Evolutionary conservation across 164 flowering plant genomes (phyloP), one percentile per base, ranked within the genome.

Genomic region (Stephania cephalantha): DNA sequence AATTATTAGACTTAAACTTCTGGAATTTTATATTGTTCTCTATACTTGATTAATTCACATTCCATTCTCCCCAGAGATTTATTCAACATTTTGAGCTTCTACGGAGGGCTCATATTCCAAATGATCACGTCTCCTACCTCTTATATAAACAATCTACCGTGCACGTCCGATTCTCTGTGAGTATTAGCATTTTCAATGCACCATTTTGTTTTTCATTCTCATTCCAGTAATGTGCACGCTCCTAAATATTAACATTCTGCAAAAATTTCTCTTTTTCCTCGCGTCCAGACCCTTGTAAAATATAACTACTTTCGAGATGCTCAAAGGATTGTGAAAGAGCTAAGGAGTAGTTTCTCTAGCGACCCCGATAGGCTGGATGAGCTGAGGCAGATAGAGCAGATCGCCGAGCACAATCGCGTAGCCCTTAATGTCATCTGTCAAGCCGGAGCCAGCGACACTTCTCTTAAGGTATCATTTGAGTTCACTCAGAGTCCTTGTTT

Each of bases 11-110:
- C 30, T 46, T 30, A 12, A 53, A 71, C 53, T 29, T 53, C 35
- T 30, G 17, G 17, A 52, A 35, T 35, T 35, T 35, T 35, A 35
- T 35, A 35, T 35, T 35, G 42, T 35, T 35, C 42, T 35, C 4
- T 0, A 35, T 15, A 9, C 58, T 9, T 9, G 3, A 52, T 52
- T 52, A 2, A 52, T 52, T 52, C 58, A 52, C 58, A 15, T 52
- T 52, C 58, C 17, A 15, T 52, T 63, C 53, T 81, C 31, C 31
- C 46, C 90, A 94, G 99, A 89, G 86, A 84, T 96, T 96, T 78
- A 74, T 83, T 72, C 99, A 96, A 81, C 98, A 92, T 83, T 96
- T 96, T 83, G 98, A 94, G 81, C 97, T 91, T 71, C 87, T 96
- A 68, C 97, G 86, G 66, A 94, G 87, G 79, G 97, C 97, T 66